Conservation (phyloP, 306 rosid species). For the Casuarina equisetifolia region DNA sequence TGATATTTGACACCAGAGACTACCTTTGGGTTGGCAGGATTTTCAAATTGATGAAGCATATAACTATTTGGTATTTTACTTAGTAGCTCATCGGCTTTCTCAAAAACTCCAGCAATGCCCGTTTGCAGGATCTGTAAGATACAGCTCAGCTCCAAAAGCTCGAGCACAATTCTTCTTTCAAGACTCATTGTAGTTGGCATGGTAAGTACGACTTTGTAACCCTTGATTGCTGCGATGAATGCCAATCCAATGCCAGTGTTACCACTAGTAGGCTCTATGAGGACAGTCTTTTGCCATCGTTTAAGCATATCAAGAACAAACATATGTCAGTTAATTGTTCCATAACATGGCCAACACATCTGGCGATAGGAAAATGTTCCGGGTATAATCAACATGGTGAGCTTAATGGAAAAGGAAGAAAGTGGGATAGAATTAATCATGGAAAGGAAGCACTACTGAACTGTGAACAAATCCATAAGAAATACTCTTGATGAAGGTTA, state of each 20-base stretch:
- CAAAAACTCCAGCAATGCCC: constrained; percentile 48
- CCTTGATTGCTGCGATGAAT: constrained; percentile 66
- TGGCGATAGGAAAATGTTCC: background rate
- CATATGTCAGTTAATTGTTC: constrained; percentile 1
- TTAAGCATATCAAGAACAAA: constrained; percentile 27
- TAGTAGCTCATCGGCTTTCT: constrained; percentile 58
- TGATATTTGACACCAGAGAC: constrained; percentile 5
- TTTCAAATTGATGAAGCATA: constrained; percentile 61
- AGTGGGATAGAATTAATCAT: background rate
- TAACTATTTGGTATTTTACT: constrained; percentile 53
- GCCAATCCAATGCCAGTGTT: constrained; percentile 94
- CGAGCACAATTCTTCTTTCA: constrained; percentile 66
- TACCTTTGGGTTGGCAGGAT: constrained; percentile 76
- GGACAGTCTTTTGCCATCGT: constrained; percentile 52
- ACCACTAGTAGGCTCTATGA: constrained; percentile 78
- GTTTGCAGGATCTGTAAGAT: constrained; percentile 63
- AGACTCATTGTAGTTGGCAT: constrained; percentile 36
- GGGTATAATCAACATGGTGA: background rate
- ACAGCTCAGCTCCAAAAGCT: constrained; percentile 86
- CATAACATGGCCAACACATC: constrained; percentile 13
- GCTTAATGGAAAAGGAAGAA: background rate
- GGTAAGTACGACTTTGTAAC: constrained; percentile 21
- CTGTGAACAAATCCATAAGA: background rate
- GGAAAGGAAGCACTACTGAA: background rate
- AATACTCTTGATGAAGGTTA: background rate